A percentile compares a stretch with the other conserved stretches of the same genome.
These are phyloP conservation scores for Roridomyces roridus DNA, from an alignment of 768 basidiomycete genomes.

Conservation along the genomic window DNA sequence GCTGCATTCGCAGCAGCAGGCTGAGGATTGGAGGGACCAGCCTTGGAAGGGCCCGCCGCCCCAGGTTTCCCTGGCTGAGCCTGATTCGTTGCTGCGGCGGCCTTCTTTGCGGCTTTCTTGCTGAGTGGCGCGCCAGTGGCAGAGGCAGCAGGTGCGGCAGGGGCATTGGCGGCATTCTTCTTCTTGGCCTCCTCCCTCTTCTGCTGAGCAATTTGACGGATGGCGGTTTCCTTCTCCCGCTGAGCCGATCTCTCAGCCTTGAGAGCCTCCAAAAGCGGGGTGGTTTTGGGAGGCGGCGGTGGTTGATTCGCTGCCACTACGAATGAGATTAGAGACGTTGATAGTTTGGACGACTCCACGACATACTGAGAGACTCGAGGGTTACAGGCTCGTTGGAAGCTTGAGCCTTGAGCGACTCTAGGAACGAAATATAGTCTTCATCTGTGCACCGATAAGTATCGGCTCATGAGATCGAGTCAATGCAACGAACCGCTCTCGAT, in stretches of 20 bases:
- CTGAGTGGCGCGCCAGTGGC: conserved; percentile 22
- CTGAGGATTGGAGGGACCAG: conserved; percentile 24
- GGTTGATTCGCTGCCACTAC: conserved; percentile 71
- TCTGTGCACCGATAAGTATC: conserved; percentile 48
- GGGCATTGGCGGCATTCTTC: conserved; percentile 36
- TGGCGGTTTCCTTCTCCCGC: conserved; percentile 75
- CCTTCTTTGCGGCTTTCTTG: conserved; percentile 44
- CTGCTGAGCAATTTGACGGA: conserved; percentile 77
- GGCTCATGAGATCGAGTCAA: background rate
- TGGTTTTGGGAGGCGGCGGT: conserved; percentile 73
- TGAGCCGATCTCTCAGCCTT: conserved; percentile 80
- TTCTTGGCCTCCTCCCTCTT: conserved; percentile 52
- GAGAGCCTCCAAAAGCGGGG: conserved; percentile 92
- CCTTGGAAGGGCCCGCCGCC: conserved; percentile 34
- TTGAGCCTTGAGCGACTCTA: conserved; percentile 69
- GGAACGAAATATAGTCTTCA: conserved; percentile 83
- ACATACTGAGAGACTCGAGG: conserved; percentile 68
- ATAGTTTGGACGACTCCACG: background rate
- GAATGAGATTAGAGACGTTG: background rate
- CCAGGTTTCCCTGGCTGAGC: conserved; percentile 31
- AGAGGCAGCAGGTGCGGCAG: conserved; percentile 24
- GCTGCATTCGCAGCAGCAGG: conserved; percentile 12
- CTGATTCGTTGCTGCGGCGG: conserved; percentile 24
- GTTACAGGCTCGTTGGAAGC: conserved; percentile 62
- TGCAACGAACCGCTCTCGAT: conserved; percentile 80